Base-by-base conservation (phyloP, 495 filamentous ascomycete species). In the Penicillium manginii region DNA sequence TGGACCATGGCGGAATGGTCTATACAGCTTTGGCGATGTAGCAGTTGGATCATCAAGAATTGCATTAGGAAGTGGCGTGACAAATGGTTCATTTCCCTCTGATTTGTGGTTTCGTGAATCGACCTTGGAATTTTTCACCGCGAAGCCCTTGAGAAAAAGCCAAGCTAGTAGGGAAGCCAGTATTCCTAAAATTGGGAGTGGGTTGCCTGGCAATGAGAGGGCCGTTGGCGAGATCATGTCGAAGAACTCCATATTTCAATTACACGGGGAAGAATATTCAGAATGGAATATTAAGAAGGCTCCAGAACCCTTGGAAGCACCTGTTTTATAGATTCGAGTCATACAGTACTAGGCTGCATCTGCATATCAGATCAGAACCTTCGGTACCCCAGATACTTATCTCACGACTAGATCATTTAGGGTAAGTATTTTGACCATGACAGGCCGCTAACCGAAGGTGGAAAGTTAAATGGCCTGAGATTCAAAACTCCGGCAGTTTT, bases 1-100 rank as follows among this genome's bases (percentile, higher is more conserved):
- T 9, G 86, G 86, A 0, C 89, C 89, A 70, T 90, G 80, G 55
- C 84, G 83, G 70, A 91, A 91, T 9, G 89, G 87, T 21, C 89
- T 12, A 6, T 37, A 37, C 12, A 37, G 12, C 15, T 37, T 37
- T 15, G 35, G 35, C 12, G 35, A 37, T 1, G 12, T 37, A 37
- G 35, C 12, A 37, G 4, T 37, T n/a, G 35, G 35, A 37, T 37
- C 35, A 37, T 37, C 12, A 4, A n/a, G 35, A 37, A 4, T 37
- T 37, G 35, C 12, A 1, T 8, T 37, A 14, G 35, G 35, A 12
- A 37, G 35, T 14, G 35, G 35, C 35, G 35, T 37, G 11, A 37
- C 15, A n/a, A 37, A 37, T 37, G 15, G 5, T 37, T 37, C 4
- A 5, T n/a, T 37, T 10, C 14, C 35, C 4, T 37, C 35, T n/a